Evolutionary conservation across 371 early-diverging fungal genomes (phyloP).

Genomic region (Zychaea mexicana): DNA sequence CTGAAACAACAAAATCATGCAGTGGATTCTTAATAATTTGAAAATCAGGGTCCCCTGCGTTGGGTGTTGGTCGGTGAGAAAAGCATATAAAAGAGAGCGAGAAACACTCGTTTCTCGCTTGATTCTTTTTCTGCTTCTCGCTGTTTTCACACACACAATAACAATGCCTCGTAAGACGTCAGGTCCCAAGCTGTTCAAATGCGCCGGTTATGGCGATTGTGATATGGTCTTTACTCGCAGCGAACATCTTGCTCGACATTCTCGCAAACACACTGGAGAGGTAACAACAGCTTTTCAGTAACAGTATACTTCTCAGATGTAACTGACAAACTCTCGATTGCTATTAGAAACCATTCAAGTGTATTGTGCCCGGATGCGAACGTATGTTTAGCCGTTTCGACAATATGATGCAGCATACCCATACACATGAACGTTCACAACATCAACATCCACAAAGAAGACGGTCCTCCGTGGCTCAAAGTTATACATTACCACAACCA

Average conservation of each 20-base stretch:
- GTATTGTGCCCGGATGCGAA: constrained; percentile 57
- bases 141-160: neutral
- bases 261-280: constrained; percentile 60
- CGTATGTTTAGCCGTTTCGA: constrained; percentile 62
- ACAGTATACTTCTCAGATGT: neutral
- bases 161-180: neutral
- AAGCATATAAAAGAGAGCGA: neutral
- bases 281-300: constrained; percentile 11
- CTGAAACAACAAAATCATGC: constrained; percentile 4
- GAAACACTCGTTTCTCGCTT: neutral
- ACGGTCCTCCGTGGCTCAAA: constrained; percentile 10
- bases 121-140: neutral
- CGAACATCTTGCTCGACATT: constrained; percentile 61
- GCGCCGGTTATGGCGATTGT: constrained; percentile 59
- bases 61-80: too few species aligned
- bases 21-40: neutral
- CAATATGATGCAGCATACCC: constrained; percentile 69
- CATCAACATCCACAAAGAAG: neutral
- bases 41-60: constrained; percentile 5
- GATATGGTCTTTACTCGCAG: constrained; percentile 65
- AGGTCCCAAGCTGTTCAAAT: constrained; percentile 55
- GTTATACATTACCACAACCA: constrained; percentile 16
- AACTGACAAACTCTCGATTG: neutral
- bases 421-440: constrained; percentile 40
- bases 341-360: constrained; percentile 56